Evolutionary conservation across 2,329 filamentous ascomycete species (phyloP).

Genomic region (Alternaria sp.): DNA sequence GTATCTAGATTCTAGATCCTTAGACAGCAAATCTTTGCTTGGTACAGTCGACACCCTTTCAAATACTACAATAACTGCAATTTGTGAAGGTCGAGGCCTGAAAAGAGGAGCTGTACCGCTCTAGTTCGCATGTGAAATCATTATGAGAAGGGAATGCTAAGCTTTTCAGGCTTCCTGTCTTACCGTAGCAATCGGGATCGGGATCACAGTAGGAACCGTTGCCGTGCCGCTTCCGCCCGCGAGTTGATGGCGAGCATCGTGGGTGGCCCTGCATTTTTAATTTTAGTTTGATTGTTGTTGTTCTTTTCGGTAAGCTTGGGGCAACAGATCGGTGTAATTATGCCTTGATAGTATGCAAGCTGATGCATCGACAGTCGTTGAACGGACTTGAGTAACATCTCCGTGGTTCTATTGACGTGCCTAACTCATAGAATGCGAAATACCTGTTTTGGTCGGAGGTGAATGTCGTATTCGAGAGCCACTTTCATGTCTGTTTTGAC

Average conservation of each 20-base stretch:
- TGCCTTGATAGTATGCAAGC: neutral
- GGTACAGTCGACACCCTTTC: neutral
- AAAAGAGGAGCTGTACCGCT: neutral
- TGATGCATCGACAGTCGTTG: neutral
- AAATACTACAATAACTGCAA: neutral
- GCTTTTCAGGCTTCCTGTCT: conserved; percentile 1
- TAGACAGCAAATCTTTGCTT: conserved; percentile 1
- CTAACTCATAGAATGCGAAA: neutral
- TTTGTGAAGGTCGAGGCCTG: neutral
- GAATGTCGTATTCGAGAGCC: neutral
- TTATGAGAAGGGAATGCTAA: neutral
- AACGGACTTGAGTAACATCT: too few species aligned
- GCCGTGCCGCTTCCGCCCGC: neutral
- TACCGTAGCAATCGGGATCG: neutral
- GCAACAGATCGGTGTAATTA: neutral
- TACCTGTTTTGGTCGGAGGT: neutral
- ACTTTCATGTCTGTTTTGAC: neutral
- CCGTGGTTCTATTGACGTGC: neutral
- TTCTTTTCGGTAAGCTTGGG: conserved; percentile 1
- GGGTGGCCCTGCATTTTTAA: neutral
- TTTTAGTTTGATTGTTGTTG: neutral
- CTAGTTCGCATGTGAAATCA: neutral
- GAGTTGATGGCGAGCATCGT: conserved; percentile 4
- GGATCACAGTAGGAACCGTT: neutral
- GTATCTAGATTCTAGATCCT: neutral